Base-by-base conservation (phyloP, 441 rosid species). In the Omphalea diandra region DNA sequence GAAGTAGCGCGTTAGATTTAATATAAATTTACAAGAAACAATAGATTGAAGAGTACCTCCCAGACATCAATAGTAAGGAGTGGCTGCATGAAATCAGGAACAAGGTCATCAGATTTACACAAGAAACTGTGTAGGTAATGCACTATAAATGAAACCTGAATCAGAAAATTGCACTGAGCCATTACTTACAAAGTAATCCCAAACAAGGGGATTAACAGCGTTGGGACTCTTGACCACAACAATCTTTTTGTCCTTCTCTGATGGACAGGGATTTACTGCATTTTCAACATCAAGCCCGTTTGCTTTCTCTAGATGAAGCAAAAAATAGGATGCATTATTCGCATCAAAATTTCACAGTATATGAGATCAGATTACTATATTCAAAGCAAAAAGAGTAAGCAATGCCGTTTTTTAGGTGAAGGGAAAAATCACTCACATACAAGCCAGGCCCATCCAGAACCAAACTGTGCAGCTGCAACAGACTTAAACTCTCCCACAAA, bases 361-460 rank as follows among this genome's bases (percentile, higher is more conserved):
- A 24, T 24, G 18, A 20, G n/a, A 53, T 58, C 29, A 6, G 56
- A 56, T 64, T 35, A 15, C 40, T 43, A 50, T 4, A 38, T 7
- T 26, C 15, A 38, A 43, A 67, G 36, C n/a, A n/a, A 35, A 59
- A 49, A 35, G 17, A 55, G 56, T 24, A 7, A 50, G 40, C 63
- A 63, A 55, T 50, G 29, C 3, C 60, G n/a, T 40, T 55, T 1
- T 57, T 14, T 24, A 33, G 63, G 57, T 38, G 29, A 14, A 69
- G 43, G 22, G 46, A 35, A 69, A 59, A 36, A 66, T 59, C 57
- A 81, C 96, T 76, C 55, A 90, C 98, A 90, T 55, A 84, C 95
- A 72, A 94, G 97, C 97, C 98, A 94, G 47, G 90, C 91, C 97
- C 97, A 91, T 69, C 97, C 98, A 17, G 97, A 90, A 75, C 97